These are phyloP conservation scores for Exsudoporus frostii DNA, from an alignment of 768 basidiomycete genomes.

Conservation along the genomic window DNA sequence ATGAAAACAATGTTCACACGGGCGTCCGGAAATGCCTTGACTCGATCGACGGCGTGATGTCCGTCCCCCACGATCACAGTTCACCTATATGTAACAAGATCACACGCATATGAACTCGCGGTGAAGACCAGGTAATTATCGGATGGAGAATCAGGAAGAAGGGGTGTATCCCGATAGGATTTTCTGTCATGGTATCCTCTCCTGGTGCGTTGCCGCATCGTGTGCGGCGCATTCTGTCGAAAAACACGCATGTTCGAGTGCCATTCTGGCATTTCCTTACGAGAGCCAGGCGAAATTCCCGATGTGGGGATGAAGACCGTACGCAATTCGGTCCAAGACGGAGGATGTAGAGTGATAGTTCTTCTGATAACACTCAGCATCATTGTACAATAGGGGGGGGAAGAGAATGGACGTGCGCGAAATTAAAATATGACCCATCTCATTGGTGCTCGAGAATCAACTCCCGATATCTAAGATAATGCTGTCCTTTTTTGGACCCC, in stretches of 20 bases:
- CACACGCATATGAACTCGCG: background rate
- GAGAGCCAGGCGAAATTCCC: background rate
- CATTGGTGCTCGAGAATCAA: background rate
- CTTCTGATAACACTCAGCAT: slow-evolving; percentile 1
- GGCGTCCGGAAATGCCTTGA: background rate
- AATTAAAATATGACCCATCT: background rate
- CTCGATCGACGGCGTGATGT: background rate
- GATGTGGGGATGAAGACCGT: background rate
- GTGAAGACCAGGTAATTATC: background rate
- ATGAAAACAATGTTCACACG: background rate
- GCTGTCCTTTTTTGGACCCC: background rate
- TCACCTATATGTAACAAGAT: background rate
- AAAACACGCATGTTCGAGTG: background rate
- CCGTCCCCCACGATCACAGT: background rate
- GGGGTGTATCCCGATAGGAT: background rate
- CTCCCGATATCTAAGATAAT: background rate
- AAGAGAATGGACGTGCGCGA: background rate
- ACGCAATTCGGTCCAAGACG: no score
- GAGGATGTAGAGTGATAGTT: background rate
- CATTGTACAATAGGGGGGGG: background rate
- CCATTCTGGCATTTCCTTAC: background rate
- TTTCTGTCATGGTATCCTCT: background rate
- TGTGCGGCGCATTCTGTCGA: background rate
- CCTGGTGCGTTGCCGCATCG: background rate
- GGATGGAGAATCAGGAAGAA: slow-evolving; percentile 7